Percentiles rank a stretch among this genome's conserved stretches.
phyloP scores from a whole-genome alignment of 139 green algal genomes.

The Picochlorum costavermella region DNA sequence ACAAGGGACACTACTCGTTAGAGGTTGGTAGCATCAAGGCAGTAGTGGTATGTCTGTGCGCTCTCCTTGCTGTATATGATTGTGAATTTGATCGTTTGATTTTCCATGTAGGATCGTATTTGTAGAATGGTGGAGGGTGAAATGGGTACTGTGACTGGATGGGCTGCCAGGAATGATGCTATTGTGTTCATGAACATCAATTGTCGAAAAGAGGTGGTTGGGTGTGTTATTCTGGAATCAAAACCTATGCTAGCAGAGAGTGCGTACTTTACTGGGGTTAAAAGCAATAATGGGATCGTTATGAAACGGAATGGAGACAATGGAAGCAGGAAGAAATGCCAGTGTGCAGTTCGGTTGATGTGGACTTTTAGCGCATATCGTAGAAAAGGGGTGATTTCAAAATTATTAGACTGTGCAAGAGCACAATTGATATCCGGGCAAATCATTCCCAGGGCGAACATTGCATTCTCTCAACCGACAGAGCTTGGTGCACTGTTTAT shows the following conservation, averaged over 20 bases:
- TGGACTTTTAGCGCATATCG: slow-evolving; percentile 29
- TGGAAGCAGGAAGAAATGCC: slow-evolving; percentile 10
- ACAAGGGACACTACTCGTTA: slow-evolving; percentile 9
- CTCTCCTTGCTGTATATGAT: slow-evolving; percentile 11
- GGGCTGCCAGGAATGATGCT: background rate
- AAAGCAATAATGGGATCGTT: background rate
- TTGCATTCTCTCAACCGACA: slow-evolving; percentile 39
- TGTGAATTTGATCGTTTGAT: background rate
- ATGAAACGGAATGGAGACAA: slow-evolving; percentile 7
- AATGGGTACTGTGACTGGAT: background rate
- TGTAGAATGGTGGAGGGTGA: background rate
- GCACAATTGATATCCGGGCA: slow-evolving; percentile 29
- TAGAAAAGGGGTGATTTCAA: slow-evolving; percentile 25
- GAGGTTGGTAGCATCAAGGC: background rate
- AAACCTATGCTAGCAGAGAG: background rate
- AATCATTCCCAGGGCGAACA: slow-evolving; percentile 20
- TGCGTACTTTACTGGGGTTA: background rate
- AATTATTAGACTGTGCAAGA: slow-evolving; percentile 35
- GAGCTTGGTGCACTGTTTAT: slow-evolving; percentile 17
- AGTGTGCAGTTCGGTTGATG: slow-evolving; percentile 30
- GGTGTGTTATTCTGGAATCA: background rate
- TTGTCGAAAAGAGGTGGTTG: background rate
- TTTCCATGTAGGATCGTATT: background rate
- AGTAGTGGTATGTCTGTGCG: slow-evolving; percentile 20
- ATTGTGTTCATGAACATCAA: background rate